These are phyloP conservation scores for Sugiyamaella sp. DNA, from an alignment of 1,139 yeast species.

Conservation along the genomic window DNA sequence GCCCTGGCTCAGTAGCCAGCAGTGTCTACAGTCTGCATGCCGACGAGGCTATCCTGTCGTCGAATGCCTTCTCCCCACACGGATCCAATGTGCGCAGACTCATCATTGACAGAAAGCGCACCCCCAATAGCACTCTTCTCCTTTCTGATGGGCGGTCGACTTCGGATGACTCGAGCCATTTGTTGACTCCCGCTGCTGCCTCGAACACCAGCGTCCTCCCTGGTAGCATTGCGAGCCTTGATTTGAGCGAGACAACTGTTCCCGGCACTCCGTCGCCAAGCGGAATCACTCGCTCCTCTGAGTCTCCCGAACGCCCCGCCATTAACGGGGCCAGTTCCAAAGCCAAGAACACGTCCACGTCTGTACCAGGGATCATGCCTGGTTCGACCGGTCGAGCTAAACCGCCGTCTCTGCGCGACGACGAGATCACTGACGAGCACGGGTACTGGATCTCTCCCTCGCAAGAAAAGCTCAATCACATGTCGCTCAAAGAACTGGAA, in stretches of 20 bases:
- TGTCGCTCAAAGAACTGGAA: constrained; percentile 65
- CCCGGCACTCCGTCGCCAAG: constrained; percentile 20
- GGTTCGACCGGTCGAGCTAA: constrained; percentile 11
- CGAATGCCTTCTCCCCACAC: constrained; percentile 74
- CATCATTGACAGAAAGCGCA: constrained; percentile 48
- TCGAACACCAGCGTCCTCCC: constrained; percentile 16
- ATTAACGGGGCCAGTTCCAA: constrained; percentile 1
- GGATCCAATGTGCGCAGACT: constrained; percentile 55
- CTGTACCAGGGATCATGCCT: no score
- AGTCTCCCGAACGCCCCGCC: constrained; percentile 11
- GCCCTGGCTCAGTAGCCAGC: constrained; percentile 17
- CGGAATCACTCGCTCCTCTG: constrained; percentile 10
- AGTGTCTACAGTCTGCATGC: constrained; percentile 48
- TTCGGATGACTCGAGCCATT: constrained; percentile 6
- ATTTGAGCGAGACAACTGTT: constrained; percentile 11
- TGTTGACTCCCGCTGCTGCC: constrained; percentile 4
- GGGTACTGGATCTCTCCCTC: constrained; percentile 92
- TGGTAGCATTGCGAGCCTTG: constrained; percentile 15
- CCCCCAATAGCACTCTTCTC: constrained; percentile 9
- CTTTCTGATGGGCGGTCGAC: constrained; percentile 4
- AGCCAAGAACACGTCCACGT: no score
- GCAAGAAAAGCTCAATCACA: constrained; percentile 58
- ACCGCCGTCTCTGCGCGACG: constrained; percentile 37
- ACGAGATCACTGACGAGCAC: constrained; percentile 54
- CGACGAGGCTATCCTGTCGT: constrained; percentile 67